Percentiles rank a stretch among this genome's conserved stretches.
Conservation (phyloP, 2,329 filamentous ascomycete species). For the Fusarium sp. region DNA sequence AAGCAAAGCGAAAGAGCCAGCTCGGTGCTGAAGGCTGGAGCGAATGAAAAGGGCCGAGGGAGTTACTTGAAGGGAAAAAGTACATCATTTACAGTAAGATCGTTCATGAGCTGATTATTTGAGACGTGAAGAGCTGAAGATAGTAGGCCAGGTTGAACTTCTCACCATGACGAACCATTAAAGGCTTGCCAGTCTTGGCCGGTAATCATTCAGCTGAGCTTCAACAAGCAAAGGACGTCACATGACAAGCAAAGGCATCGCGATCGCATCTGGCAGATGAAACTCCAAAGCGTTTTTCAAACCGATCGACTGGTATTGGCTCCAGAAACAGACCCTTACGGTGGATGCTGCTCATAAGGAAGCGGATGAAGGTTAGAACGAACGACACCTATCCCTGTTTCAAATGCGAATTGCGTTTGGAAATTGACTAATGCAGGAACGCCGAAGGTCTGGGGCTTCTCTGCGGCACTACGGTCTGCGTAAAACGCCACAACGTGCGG, state of each 20-base stretch:
- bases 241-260: conserved; percentile 32
- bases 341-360: conserved; percentile 26
- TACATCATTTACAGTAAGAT: neutral
- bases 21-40: conserved; percentile 16
- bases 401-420: conserved; percentile 42
- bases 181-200: conserved; percentile 28
- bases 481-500: conserved; percentile 45
- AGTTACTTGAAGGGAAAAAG: conserved; percentile 4
- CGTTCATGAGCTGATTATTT: neutral
- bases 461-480: conserved; percentile 39
- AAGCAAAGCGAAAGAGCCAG: conserved; percentile 15
- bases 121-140: neutral
- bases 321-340: conserved; percentile 9
- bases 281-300: conserved; percentile 10
- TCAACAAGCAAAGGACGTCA: conserved; percentile 21
- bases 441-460: conserved; percentile 42
- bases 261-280: conserved; percentile 27
- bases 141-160: conserved; percentile 11
- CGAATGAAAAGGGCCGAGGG: conserved; percentile 19
- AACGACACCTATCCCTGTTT: conserved; percentile 47
- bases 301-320: conserved; percentile 19
- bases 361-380: conserved; percentile 33
- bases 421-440: conserved; percentile 51
- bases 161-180: conserved; percentile 28
- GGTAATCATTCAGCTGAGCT: conserved; percentile 12